phyloP scores from a whole-genome alignment of 345 rosid genomes.

The Eucalyptus urophylla region DNA sequence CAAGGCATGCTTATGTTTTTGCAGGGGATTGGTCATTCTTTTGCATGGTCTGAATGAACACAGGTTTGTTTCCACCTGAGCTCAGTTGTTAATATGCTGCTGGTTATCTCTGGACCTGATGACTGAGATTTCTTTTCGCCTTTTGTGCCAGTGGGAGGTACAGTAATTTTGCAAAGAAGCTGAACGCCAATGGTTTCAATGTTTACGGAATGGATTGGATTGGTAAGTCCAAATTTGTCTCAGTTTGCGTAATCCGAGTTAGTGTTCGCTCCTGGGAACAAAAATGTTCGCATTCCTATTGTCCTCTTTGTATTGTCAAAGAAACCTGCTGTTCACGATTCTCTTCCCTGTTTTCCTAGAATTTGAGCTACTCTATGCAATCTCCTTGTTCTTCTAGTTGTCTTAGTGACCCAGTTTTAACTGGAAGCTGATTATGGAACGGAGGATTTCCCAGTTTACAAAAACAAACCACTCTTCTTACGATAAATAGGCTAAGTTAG shows the following conservation, averaged over 20 bases:
- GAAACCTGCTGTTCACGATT: not conserved
- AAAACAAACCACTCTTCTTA: not conserved
- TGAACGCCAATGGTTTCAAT: constrained; percentile 70
- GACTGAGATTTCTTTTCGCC: not conserved
- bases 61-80: constrained; percentile 29
- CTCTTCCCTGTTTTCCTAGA: not conserved
- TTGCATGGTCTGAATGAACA: constrained; percentile 93
- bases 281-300: not conserved
- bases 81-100: not conserved
- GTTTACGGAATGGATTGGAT: constrained; percentile 96
- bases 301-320: not conserved
- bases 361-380: not conserved
- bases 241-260: not conserved
- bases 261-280: not conserved
- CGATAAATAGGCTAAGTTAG: not conserved
- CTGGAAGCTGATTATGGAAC: not conserved
- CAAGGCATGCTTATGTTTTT: not conserved
- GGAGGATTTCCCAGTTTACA: not conserved
- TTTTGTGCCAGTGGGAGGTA: constrained; percentile 63
- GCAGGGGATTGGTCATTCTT: constrained; percentile 76
- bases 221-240: constrained; percentile 29
- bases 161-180: constrained; percentile 71
- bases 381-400: not conserved
- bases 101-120: not conserved
- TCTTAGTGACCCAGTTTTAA: not conserved